These are phyloP conservation scores for Cylindrotheca closterium DNA, from an alignment of 108 stramenopile species.

Conservation along the genomic window DNA sequence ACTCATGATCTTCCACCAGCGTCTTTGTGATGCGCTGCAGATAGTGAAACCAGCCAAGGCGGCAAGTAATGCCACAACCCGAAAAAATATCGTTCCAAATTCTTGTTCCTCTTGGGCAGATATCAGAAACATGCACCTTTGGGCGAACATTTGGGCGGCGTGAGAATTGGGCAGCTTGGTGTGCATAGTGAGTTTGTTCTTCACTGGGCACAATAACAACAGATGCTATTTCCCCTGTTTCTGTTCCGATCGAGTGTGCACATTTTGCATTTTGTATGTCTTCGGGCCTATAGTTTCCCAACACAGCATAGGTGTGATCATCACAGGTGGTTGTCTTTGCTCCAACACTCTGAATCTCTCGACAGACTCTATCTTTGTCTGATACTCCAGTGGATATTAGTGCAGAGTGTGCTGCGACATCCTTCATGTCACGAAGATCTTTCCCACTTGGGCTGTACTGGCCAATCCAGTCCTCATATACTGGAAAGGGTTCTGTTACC, in stretches of 20 bases:
- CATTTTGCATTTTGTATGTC: neutral
- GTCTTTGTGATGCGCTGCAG: neutral
- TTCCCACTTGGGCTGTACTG: neutral
- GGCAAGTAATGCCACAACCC: neutral
- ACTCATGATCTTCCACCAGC: neutral
- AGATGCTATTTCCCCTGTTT: neutral
- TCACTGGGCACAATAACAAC: neutral
- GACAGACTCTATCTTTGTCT: neutral
- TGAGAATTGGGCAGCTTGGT: neutral
- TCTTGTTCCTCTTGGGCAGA: neutral
- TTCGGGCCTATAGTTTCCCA: neutral
- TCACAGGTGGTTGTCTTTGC: neutral
- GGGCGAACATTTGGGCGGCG: neutral
- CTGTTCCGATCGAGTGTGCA: neutral
- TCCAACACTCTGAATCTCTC: neutral
- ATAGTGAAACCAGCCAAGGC: neutral
- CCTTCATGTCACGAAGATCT: neutral
- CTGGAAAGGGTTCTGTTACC: neutral
- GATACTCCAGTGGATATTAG: neutral
- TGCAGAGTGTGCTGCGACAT: neutral
- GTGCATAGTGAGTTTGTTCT: neutral
- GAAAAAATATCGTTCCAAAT: neutral
- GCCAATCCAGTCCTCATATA: neutral
- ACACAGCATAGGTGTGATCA: neutral
- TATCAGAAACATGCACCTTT: neutral